Conservation (phyloP, 2,329 filamentous ascomycete species). For the Colletotrichum ledebouriae region DNA sequence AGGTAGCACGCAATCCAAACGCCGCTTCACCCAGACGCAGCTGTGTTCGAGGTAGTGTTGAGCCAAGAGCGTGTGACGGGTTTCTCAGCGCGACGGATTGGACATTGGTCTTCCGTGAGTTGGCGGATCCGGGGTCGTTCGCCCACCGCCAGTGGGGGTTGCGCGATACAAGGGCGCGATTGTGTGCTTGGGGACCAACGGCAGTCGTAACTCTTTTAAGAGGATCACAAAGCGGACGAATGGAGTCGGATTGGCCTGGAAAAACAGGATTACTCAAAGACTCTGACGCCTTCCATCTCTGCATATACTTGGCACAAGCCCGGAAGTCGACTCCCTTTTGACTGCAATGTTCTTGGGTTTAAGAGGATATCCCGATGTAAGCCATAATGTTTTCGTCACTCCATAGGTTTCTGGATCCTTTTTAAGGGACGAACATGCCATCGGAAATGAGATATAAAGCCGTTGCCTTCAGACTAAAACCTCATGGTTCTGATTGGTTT, state of each 20-base stretch:
- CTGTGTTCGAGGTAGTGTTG: background rate
- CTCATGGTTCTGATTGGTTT: background rate
- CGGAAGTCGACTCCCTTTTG: too few species aligned
- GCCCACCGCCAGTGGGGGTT: conserved; percentile 29
- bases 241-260: background rate
- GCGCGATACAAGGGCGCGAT: conserved; percentile 39
- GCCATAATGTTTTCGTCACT: too few species aligned
- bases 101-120: background rate
- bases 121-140: conserved; percentile 30
- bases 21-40: background rate
- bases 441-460: too few species aligned
- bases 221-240: background rate
- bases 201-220: conserved; percentile 11
- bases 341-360: too few species aligned
- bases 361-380: too few species aligned
- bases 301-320: background rate
- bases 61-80: conserved; percentile 23
- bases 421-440: too few species aligned
- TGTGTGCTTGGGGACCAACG: conserved; percentile 38
- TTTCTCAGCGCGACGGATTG: background rate
- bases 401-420: too few species aligned
- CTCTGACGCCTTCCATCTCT: background rate
- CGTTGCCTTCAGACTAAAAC: too few species aligned
- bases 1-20: conserved; percentile 32
- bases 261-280: background rate